A percentile compares a stretch with the other conserved stretches of the same genome.
phyloP scores from a whole-genome alignment of 2,329 filamentous ascomycete species.

The Thelonectria discophora region DNA sequence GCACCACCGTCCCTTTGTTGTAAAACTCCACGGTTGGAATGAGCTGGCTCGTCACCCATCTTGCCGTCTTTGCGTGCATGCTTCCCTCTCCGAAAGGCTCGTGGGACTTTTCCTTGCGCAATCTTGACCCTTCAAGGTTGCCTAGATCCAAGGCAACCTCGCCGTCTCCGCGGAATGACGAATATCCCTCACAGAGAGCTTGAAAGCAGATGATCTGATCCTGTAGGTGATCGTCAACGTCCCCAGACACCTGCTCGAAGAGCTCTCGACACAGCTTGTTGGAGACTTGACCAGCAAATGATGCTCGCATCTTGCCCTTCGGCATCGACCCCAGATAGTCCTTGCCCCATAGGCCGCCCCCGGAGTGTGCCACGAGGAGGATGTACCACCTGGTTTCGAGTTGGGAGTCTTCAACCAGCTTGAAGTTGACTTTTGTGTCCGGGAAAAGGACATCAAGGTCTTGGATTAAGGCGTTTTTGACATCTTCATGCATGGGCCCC shows the following conservation, averaged over 20 bases:
- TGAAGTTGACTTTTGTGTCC: constrained; percentile 54
- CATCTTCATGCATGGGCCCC: constrained; percentile 49
- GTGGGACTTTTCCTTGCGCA: constrained; percentile 55
- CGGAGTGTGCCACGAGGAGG: constrained; percentile 64
- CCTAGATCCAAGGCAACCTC: constrained; percentile 39
- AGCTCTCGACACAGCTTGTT: constrained; percentile 57
- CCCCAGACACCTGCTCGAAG: constrained; percentile 55
- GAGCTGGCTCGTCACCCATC: constrained; percentile 65
- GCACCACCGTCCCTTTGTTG: constrained; percentile 59
- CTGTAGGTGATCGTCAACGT: constrained; percentile 66
- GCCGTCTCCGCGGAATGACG: constrained; percentile 54
- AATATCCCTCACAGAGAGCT: constrained; percentile 62
- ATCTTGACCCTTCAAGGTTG: constrained; percentile 40
- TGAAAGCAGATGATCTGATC: constrained; percentile 71
- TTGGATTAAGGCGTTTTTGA: constrained; percentile 52
- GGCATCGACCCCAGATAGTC: constrained; percentile 55
- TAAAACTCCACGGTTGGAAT: constrained; percentile 60
- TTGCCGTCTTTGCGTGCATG: constrained; percentile 65
- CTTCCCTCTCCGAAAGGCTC: constrained; percentile 66
- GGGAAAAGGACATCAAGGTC: constrained; percentile 56
- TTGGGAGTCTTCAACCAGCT: constrained; percentile 60
- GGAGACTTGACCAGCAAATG: constrained; percentile 53
- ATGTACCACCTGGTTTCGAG: constrained; percentile 63
- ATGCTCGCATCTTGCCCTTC: constrained; percentile 44
- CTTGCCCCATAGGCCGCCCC: constrained; percentile 56